These are phyloP conservation scores for Corinectria fuckeliana DNA, from an alignment of 2,329 filamentous ascomycete genomes.

Conservation along the genomic window DNA sequence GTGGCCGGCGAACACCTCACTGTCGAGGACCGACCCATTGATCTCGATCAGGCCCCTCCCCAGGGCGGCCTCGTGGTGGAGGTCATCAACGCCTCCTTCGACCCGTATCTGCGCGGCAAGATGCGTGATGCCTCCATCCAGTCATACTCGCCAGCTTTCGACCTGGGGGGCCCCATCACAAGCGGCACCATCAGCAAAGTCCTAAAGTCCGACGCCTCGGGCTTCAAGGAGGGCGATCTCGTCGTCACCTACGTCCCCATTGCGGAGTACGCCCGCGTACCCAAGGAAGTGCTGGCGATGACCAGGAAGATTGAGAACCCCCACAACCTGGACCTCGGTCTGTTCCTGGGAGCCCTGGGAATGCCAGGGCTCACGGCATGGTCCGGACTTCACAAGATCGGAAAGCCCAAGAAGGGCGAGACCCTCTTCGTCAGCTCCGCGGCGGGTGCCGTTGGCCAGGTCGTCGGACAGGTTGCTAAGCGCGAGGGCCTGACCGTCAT, in stretches of 20 bases:
- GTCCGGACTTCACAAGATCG: slow-evolving; percentile 71
- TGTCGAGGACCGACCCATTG: slow-evolving; percentile 71
- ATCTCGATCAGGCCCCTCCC: slow-evolving; percentile 62
- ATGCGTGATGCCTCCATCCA: slow-evolving; percentile 71
- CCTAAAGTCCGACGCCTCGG: slow-evolving; percentile 68
- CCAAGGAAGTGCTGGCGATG: slow-evolving; percentile 46
- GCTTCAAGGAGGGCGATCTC: slow-evolving; percentile 72
- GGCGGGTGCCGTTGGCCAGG: slow-evolving; percentile 80
- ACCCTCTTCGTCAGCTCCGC: slow-evolving; percentile 85
- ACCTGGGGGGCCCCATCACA: slow-evolving; percentile 66
- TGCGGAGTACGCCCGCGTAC: slow-evolving; percentile 71
- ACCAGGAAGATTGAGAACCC: slow-evolving; percentile 71
- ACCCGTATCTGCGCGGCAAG: slow-evolving; percentile 83
- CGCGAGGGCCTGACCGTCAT: slow-evolving; percentile 80
- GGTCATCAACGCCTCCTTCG: slow-evolving; percentile 77
- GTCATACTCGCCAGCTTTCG: slow-evolving; percentile 63
- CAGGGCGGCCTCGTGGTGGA: slow-evolving; percentile 72
- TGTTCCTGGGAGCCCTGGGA: slow-evolving; percentile 75
- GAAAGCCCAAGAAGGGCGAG: slow-evolving; percentile 68
- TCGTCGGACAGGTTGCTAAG: slow-evolving; percentile 86
- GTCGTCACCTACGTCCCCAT: slow-evolving; percentile 64
- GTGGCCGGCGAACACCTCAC: slow-evolving; percentile 73
- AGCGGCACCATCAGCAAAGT: slow-evolving; percentile 72
- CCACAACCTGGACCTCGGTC: slow-evolving; percentile 66
- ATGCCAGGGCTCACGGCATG: slow-evolving; percentile 72